These are phyloP conservation scores for Dryas octopetala DNA, from an alignment of 306 rosid genomes.

Conservation along the genomic window DNA sequence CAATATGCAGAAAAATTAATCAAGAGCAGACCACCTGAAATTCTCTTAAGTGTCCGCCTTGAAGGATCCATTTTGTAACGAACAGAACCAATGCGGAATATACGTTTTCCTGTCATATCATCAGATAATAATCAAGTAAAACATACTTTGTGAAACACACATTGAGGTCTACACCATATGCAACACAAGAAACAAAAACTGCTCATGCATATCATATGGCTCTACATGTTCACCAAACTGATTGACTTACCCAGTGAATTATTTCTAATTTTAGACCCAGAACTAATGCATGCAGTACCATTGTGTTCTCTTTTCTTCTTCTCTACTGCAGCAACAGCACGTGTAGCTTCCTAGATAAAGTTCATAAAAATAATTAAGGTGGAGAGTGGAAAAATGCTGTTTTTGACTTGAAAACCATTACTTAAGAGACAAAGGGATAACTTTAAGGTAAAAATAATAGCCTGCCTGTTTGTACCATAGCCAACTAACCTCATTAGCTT, in stretches of 20 bases:
- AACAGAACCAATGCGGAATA: slow-evolving; percentile 70
- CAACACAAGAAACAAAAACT: slow-evolving; percentile 1
- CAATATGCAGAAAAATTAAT: slow-evolving; percentile 1
- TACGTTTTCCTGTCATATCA: slow-evolving; percentile 64
- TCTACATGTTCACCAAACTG: slow-evolving; percentile 20
- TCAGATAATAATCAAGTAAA: slow-evolving; percentile 30
- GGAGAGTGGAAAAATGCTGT: slow-evolving; percentile 10
- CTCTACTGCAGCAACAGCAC: slow-evolving; percentile 92
- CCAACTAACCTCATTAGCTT: slow-evolving; percentile 87
- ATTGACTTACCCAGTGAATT: slow-evolving; percentile 53
- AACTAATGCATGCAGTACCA: slow-evolving; percentile 41
- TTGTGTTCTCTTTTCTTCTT: slow-evolving; percentile 80
- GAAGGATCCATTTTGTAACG: slow-evolving; percentile 87
- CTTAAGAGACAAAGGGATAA: background rate
- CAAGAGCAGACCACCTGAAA: slow-evolving; percentile 57
- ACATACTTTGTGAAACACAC: background rate
- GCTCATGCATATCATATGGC: slow-evolving; percentile 13
- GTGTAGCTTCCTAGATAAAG: slow-evolving; percentile 77
- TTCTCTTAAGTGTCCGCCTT: slow-evolving; percentile 77
- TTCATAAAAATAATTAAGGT: slow-evolving; percentile 22
- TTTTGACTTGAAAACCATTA: slow-evolving; percentile 17
- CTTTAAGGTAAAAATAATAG: slow-evolving; percentile 12
- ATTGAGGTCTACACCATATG: slow-evolving; percentile 8
- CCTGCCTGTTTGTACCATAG: slow-evolving; percentile 4
- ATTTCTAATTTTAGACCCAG: slow-evolving; percentile 57